Conservation (phyloP, 495 filamentous ascomycete species). For the Pyronema omphalodes region DNA sequence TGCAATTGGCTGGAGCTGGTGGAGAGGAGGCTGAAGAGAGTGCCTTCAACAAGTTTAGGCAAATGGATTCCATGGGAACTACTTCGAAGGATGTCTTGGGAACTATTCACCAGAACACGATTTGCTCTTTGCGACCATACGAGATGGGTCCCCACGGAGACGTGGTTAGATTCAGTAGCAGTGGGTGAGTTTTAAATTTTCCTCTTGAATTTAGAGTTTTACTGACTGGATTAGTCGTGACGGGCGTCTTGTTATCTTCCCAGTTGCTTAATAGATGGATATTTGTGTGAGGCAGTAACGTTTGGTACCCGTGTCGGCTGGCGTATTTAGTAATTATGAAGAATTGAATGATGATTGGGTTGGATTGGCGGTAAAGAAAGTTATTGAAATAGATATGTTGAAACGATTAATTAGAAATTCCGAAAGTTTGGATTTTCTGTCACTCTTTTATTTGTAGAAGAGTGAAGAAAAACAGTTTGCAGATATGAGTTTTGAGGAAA, state of each 20-base stretch:
- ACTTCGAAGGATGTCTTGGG: conserved; percentile 49
- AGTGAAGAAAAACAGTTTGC: too few species aligned
- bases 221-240: conserved; percentile 54
- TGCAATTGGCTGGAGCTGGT: conserved; percentile 28
- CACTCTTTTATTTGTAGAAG: too few species aligned
- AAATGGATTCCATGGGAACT: conserved; percentile 96
- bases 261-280: conserved; percentile 23
- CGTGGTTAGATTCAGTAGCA: conserved; percentile 61
- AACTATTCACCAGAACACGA: conserved; percentile 93
- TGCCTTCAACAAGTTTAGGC: conserved; percentile 96
- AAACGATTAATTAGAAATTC: too few species aligned
- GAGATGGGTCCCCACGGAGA: conserved; percentile 39
- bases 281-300: not conserved
- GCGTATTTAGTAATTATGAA: too few species aligned
- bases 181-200: conserved; percentile 37
- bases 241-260: conserved; percentile 80
- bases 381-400: too few species aligned
- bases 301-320: too few species aligned
- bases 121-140: conserved; percentile 57
- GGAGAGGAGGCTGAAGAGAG: conserved; percentile 37
- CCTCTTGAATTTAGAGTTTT: not conserved
- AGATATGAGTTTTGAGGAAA: too few species aligned
- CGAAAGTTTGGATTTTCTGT: too few species aligned
- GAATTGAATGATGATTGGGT: too few species aligned
- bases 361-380: too few species aligned